Evolutionary conservation across 2,329 filamentous ascomycete species (phyloP), one percentile per base, ranked within the genome.

Genomic region (Calycina herbarum): DNA sequence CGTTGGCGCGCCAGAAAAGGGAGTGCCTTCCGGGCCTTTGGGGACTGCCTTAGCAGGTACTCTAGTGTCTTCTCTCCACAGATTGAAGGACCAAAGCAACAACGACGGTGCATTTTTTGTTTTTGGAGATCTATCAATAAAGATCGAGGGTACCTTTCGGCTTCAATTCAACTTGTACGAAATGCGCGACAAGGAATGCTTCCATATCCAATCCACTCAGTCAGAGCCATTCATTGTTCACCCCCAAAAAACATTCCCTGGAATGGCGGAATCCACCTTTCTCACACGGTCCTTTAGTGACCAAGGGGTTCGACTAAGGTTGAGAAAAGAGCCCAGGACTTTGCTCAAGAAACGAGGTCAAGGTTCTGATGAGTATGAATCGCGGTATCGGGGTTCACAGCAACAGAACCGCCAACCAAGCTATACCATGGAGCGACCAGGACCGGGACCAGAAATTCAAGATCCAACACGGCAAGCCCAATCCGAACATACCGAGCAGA

Each of bases 41-140:
- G 76, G 77, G 61, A 86, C 84, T 67, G 83, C 85, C 57, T 79
- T 93, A 66, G 84, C 88, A 45, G 93, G 93, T 8, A 91, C 89
- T 5, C 81, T 91, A 54, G 89, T 91, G 5, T 96, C 93, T 1
- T 96, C 93, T 8, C 82, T 95, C 59, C 91, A 96, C 77, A 85
- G 91, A 63, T 80, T 96, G 63, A 94, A 95, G 76, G 91, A 96
- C 75, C 83, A 86, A 2, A 84, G 89, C 73, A 93, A 93, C 74
- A 82, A 81, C 80, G 92, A 95, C 77, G 90, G 90, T 11, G 92
- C 89, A 0, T 96, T 93, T 79, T 96, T 96, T 74, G 89, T 96
- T n/a, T 96, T 96, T 77, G 91, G 91, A 5, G 93, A 97, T 77
- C 82, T 97, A 27, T 95, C 92, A 0, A 87, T 94, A 67, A 90